Evolutionary conservation across 2,329 filamentous ascomycete species (phyloP), one percentile per base, ranked within the genome.

Genomic region (Fusarium falciforme): DNA sequence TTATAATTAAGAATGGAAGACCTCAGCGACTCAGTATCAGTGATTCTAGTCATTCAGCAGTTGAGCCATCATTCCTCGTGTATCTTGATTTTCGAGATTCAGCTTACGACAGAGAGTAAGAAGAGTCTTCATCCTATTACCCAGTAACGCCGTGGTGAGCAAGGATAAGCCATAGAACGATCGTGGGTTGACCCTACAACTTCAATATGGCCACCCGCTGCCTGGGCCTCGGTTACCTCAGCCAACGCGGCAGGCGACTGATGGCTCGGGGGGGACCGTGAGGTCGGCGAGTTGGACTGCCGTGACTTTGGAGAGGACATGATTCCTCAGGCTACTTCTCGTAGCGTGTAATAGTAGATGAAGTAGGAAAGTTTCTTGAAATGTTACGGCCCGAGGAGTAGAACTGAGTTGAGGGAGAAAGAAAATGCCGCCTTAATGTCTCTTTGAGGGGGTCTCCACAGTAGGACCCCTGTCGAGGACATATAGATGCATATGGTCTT

Each of bases 1-100:
- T 81, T 77, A 71, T 69, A 66, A 12, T n/a, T 55, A 12, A 69
- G 25, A 27, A 69, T 69, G 10, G 67, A 69, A 17, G 33, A 62
- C 35, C 58, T 58, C 11, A 69, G 58, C 7, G 67, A 62, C 49
- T 52, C 63, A 4, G 67, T 69, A 38, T 69, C 67, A 31, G 67
- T 69, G 14, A 69, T 38, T 31, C 58, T 29, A 38, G 54, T 64
- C 49, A 40, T 62, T 17, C 20, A 29, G 42, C 5, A 20, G 12
- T 42, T 55, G 11, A 33, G 44, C 8, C 40, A 42, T 20, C 6
- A 33, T 40, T 27, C 33, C 31, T 27, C 12, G 12, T 22, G 16
- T 57, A 20, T 16, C 12, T 25, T 35, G 29, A 35, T 33, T 9
- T 33, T 55, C 17, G n/a, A 35, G 17, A 25, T 35, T 55, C 52